A percentile compares a stretch with the other conserved stretches of the same genome.
These are phyloP conservation scores for Cairneyella variabilis DNA, from an alignment of 495 filamentous ascomycete genomes.

Conservation along the genomic window DNA sequence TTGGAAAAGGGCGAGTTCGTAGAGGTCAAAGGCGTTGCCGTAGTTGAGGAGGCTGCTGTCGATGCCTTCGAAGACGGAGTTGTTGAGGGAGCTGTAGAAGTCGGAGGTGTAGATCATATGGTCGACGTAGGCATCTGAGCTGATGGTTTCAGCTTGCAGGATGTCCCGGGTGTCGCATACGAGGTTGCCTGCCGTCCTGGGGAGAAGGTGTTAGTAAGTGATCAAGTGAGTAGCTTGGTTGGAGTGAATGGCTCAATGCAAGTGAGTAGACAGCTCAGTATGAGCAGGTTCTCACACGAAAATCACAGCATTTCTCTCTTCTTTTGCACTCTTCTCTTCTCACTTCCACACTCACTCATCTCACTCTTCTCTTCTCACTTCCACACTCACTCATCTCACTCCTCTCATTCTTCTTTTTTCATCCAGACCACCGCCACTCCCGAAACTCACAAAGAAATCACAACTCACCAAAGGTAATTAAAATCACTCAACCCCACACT, in stretches of 20 bases:
- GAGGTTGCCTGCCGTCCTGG: slow-evolving; percentile 47
- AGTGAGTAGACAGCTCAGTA: no score
- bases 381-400: no score
- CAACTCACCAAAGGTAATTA: slow-evolving; percentile 40
- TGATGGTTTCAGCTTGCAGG: slow-evolving; percentile 35
- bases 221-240: no score
- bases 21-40: slow-evolving; percentile 18
- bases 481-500: slow-evolving; percentile 45
- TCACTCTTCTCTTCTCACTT: no score
- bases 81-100: slow-evolving; percentile 49
- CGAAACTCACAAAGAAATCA: neutral
- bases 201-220: no score
- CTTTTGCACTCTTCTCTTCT: no score
- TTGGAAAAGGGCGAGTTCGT: slow-evolving; percentile 53
- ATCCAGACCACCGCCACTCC: no score
- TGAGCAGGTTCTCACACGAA: no score
- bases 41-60: slow-evolving; percentile 35
- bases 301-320: no score
- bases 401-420: no score
- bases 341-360: no score
- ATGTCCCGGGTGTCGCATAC: slow-evolving; percentile 43
- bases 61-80: slow-evolving; percentile 29
- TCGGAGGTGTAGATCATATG: slow-evolving; percentile 35
- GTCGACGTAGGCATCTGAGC: slow-evolving; percentile 34
- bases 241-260: no score